Evolutionary conservation across 805 yeast genomes (phyloP).

Genomic region (Metschnikowia drakensbergensis): DNA sequence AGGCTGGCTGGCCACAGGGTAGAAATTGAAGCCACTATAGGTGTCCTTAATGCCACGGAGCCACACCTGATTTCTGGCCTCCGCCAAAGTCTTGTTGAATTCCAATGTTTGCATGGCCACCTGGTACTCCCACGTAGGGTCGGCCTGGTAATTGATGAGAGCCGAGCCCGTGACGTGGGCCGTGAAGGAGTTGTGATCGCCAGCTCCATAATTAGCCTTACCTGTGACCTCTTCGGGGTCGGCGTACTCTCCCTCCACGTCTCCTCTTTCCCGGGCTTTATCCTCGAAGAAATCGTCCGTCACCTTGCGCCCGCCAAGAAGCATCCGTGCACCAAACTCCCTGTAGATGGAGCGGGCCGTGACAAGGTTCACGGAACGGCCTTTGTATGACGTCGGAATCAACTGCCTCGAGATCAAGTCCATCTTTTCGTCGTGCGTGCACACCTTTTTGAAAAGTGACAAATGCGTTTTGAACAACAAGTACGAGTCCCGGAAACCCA

Average conservation of each 20-base stretch:
- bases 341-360: constrained; percentile 85
- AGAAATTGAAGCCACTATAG: constrained; percentile 78
- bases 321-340: constrained; percentile 86
- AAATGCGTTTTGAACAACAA: constrained; percentile 83
- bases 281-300: constrained; percentile 87
- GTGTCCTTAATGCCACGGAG: constrained; percentile 68
- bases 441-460: constrained; percentile 65
- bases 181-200: constrained; percentile 17
- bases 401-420: constrained; percentile 77
- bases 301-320: constrained; percentile 75
- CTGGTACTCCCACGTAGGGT: constrained; percentile 80
- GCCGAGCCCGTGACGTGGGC: constrained; percentile 42
- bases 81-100: constrained; percentile 61
- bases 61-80: constrained; percentile 52
- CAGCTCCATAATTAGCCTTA: constrained; percentile 14
- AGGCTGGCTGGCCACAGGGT: constrained; percentile 77
- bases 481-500: constrained; percentile 91
- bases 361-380: constrained; percentile 83
- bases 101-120: constrained; percentile 76
- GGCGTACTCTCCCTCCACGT: constrained; percentile 66
- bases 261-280: constrained; percentile 55
- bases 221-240: constrained; percentile 43
- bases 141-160: constrained; percentile 42
- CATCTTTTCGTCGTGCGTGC: constrained; percentile 74
- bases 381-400: constrained; percentile 86